phyloP scores from a whole-genome alignment of 495 filamentous ascomycete genomes.

The Aspergillus heteromorphus region DNA sequence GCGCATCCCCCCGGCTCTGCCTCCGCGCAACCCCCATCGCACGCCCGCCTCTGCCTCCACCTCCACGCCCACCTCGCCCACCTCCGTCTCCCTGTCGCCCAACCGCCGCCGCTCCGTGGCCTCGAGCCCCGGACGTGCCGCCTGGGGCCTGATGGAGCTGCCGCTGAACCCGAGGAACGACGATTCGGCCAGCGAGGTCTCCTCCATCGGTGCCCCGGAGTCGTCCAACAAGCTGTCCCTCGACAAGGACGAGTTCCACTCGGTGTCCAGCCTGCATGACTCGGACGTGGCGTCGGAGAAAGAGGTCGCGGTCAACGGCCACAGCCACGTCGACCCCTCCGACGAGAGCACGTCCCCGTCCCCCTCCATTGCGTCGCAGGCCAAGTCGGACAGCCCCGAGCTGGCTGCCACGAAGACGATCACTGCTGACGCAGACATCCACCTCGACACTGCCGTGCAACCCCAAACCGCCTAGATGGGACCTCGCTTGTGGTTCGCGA shows the following conservation, averaged over 20 bases:
- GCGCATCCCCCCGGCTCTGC: constrained; percentile 59
- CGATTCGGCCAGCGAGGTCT: constrained; percentile 14
- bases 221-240: constrained; percentile 14
- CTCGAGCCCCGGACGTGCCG: constrained; percentile 21
- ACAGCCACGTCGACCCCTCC: not conserved
- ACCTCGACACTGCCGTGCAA: not conserved
- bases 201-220: constrained; percentile 18
- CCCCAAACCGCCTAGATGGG: not conserved
- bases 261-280: constrained; percentile 22
- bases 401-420: constrained; percentile 2
- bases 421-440: not conserved
- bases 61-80: constrained; percentile 18
- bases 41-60: constrained; percentile 16
- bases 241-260: constrained; percentile 46
- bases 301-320: not conserved
- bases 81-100: constrained; percentile 10
- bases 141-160: constrained; percentile 14
- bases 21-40: constrained; percentile 54
- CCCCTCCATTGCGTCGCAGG: not conserved
- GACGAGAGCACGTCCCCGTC: not conserved
- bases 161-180: constrained; percentile 20
- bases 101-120: constrained; percentile 13
- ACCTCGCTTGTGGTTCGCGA: not conserved
- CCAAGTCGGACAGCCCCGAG: not conserved
- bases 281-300: constrained; percentile 13